Base-by-base conservation (phyloP, 345 rosid genomes). In the Gossypium turneri region DNA sequence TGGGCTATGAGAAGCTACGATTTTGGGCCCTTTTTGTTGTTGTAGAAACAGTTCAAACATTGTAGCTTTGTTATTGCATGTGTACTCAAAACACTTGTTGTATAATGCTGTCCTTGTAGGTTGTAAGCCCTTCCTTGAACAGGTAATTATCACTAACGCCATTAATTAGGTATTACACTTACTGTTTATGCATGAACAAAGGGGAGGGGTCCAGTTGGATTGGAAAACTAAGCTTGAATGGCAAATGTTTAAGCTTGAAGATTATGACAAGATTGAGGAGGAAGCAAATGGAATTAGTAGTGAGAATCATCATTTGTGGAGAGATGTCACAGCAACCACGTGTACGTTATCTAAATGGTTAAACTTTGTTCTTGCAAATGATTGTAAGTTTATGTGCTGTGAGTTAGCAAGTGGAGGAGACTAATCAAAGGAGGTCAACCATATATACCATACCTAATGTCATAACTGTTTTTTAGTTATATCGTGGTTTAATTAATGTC, bases 371-470 rank as follows among this genome's bases (percentile, higher is more conserved):
- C 41, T 34, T 34, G 41, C 55, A 51, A 55, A 55, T 19, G 25
- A 19, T 0, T 55, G 59, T 55, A n/a, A 55, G 12, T 55, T 22
- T 55, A 25, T 55, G 59, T 55, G 59, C 25, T n/a, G 9, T 55
- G 22, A 9, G 25, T 55, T 55, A 55, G 12, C 0, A 19, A 3
- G 24, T 55, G 59, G 59, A 55, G 58, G 22, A 5, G 56, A 20
- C 7, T 2, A 7, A 8, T 7, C 19, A 13, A 48, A 41, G 71
- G 61, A 65, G 87, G 84, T 34, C 41, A 34, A 79, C 90, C 88
- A 78, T 69, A 29, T 44, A 12, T 67, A 80, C 90, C 86, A 12
- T 67, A 80, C 90, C 86, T 86, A 75, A 74, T 9, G 19, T 13
- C 41, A 34, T 34, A 34, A 34, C 7, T 1, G 1, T 34, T 4